Percentiles rank a stretch among this genome's conserved stretches.
Conservation (phyloP, 345 rosid species). For the Carallia brachiata region DNA sequence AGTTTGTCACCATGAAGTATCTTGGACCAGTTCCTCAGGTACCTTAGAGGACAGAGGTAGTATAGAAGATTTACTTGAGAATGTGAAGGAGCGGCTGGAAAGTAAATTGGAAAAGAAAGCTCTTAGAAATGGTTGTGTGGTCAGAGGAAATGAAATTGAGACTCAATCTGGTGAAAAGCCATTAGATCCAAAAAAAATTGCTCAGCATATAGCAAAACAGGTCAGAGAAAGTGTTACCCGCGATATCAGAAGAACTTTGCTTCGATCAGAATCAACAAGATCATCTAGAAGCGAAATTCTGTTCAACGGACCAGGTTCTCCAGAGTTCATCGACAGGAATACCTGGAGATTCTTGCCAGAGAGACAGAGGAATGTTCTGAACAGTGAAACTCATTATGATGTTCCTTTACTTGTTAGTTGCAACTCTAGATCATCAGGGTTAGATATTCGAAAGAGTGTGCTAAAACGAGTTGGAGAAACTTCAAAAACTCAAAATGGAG, state of each 20-base stretch:
- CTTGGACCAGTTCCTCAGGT: constrained; percentile 57
- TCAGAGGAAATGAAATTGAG: constrained; percentile 73
- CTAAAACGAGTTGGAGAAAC: constrained; percentile 25
- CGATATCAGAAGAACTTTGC: constrained; percentile 40
- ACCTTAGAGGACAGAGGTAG: constrained; percentile 56
- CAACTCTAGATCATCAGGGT: constrained; percentile 37
- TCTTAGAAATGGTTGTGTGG: constrained; percentile 47
- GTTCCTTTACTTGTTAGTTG: constrained; percentile 29
- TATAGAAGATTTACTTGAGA: constrained; percentile 84
- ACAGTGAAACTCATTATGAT: constrained; percentile 39
- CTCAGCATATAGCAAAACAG: constrained; percentile 41
- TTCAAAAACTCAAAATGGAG: constrained; percentile 24
- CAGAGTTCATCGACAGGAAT: constrained; percentile 66
- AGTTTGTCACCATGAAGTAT: constrained; percentile 55
- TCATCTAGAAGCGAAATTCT: constrained; percentile 60
- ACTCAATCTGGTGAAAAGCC: constrained; percentile 69
- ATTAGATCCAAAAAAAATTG: constrained; percentile 47
- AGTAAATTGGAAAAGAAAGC: constrained; percentile 68
- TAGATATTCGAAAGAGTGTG: constrained; percentile 33
- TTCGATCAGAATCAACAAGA: constrained; percentile 65
- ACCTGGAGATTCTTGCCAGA: constrained; percentile 61
- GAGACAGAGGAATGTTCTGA: constrained; percentile 60
- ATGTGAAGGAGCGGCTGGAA: constrained; percentile 76
- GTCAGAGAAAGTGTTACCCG: constrained; percentile 45
- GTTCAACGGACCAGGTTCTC: constrained; percentile 49